These are phyloP conservation scores for Phanerochaete carnosa DNA, from an alignment of 768 basidiomycete genomes.

Conservation along the genomic window DNA sequence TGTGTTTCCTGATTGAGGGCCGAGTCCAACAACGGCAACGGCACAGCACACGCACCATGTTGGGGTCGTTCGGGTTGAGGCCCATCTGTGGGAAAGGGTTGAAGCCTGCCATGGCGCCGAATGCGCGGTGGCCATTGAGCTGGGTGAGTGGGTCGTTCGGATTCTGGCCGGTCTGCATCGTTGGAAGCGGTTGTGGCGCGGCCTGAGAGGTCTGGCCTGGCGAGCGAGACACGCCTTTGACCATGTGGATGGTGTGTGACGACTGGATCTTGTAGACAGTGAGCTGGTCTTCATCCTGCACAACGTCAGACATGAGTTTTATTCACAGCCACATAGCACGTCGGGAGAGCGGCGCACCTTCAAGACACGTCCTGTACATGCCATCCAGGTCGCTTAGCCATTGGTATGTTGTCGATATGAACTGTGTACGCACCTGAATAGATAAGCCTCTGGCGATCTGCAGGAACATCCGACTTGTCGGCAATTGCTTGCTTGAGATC, in stretches of 20 bases:
- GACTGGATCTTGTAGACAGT: slow-evolving; percentile 89
- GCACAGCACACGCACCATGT: slow-evolving; percentile 60
- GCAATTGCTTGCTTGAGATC: slow-evolving; percentile 93
- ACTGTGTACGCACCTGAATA: slow-evolving; percentile 66
- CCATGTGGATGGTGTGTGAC: slow-evolving; percentile 89
- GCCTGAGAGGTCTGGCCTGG: slow-evolving; percentile 33
- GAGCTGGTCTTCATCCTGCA: slow-evolving; percentile 77
- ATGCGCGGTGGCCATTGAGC: slow-evolving; percentile 74
- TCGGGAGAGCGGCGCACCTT: slow-evolving; percentile 43
- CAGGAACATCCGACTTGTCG: slow-evolving; percentile 78
- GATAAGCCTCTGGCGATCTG: slow-evolving; percentile 86
- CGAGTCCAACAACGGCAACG: not conserved
- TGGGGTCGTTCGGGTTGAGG: slow-evolving; percentile 88
- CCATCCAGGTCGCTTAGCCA: not conserved
- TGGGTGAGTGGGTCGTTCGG: slow-evolving; percentile 82
- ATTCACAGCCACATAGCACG: slow-evolving; percentile 3
- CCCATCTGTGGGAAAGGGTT: slow-evolving; percentile 95
- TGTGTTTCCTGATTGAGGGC: slow-evolving; percentile 24
- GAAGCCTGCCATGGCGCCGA: slow-evolving; percentile 77
- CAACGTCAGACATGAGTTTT: not conserved
- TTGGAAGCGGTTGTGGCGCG: slow-evolving; percentile 62
- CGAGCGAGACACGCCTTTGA: slow-evolving; percentile 70
- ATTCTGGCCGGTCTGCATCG: slow-evolving; percentile 91
- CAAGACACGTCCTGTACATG: slow-evolving; percentile 58
- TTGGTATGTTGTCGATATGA: not conserved